Evolutionary conservation across 1,284 basidiomycete species (phyloP).

Genomic region (Cryptococcus hybrid): DNA sequence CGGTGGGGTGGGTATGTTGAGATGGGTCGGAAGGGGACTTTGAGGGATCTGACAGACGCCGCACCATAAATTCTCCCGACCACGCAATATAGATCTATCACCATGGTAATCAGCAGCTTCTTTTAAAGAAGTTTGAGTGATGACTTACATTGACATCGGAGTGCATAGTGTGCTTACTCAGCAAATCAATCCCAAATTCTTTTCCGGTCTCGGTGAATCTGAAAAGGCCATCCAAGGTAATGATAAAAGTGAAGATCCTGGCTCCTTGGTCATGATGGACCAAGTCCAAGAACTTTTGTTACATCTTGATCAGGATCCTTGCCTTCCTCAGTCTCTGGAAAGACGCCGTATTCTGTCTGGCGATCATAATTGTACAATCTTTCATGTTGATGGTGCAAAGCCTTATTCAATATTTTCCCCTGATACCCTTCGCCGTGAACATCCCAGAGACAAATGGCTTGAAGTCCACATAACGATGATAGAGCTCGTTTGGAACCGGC

Average conservation of each 20-base stretch:
- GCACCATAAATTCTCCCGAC: conserved; percentile 45
- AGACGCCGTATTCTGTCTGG: conserved; percentile 49
- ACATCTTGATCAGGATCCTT: conserved; percentile 35
- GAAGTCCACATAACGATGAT: conserved; percentile 56
- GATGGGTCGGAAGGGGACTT: conserved; percentile 27
- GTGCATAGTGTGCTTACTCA: conserved; percentile 59
- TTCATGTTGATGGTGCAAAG: conserved; percentile 54
- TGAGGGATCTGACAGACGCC: conserved; percentile 29
- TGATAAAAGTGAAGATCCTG: conserved; percentile 54
- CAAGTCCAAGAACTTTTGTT: conserved; percentile 53
- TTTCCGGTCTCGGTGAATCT: conserved; percentile 57
- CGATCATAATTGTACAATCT: conserved; percentile 53
- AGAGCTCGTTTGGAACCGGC: conserved; percentile 53
- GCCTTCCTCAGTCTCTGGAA: conserved; percentile 17
- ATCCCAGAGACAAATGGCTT: conserved; percentile 53
- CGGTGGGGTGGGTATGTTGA: conserved; percentile 41
- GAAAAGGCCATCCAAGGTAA: conserved; percentile 54
- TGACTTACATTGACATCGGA: conserved; percentile 52
- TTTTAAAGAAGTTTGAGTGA: neutral
- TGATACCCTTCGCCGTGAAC: conserved; percentile 50
- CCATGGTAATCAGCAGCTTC: neutral
- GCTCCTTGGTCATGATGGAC: conserved; percentile 52
- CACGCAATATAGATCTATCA: conserved; percentile 40
- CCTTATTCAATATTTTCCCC: conserved; percentile 48
- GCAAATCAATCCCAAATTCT: conserved; percentile 55